phyloP scores from a whole-genome alignment of 192 early-diverging fungal species.

The Dispira simplex region DNA sequence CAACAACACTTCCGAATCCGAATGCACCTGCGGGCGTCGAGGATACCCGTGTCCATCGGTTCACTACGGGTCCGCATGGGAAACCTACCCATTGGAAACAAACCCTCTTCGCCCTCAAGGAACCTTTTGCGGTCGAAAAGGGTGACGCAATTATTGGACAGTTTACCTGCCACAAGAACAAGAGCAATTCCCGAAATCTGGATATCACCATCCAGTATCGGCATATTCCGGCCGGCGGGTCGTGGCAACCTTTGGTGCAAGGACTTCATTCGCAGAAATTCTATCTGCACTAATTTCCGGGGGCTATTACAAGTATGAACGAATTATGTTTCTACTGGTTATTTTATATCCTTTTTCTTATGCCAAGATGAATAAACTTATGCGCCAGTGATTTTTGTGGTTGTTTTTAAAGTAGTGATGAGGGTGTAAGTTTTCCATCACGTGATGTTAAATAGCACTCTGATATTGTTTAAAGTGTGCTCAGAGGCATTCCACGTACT shows the following conservation, averaged over 20 bases:
- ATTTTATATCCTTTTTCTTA: too few relatives aligned
- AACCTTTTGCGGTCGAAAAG: conserved; percentile 34
- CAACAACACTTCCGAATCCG: conserved; percentile 14
- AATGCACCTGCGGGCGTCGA: conserved; percentile 20
- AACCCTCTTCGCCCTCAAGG: conserved; percentile 60
- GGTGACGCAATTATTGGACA: conserved; percentile 36
- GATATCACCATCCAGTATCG: conserved; percentile 39
- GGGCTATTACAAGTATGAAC: too few relatives aligned
- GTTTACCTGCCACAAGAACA: conserved; percentile 47
- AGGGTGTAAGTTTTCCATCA: too few relatives aligned
- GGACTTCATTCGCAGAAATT: too few relatives aligned
- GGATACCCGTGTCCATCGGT: conserved; percentile 21
- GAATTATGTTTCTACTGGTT: too few relatives aligned
- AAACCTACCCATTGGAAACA: conserved; percentile 98
- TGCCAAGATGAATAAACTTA: too few relatives aligned
- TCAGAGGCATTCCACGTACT: too few relatives aligned
- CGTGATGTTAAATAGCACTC: too few relatives aligned
- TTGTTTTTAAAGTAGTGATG: too few relatives aligned
- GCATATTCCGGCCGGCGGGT: not conserved
- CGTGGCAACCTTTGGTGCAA: not conserved
- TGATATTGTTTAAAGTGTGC: too few relatives aligned
- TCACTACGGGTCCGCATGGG: conserved; percentile 59
- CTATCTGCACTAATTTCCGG: too few relatives aligned
- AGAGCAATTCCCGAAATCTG: conserved; percentile 52
- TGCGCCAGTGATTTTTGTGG: too few relatives aligned